Conservation (phyloP, 192 early-diverging fungal species). For the Coemansia sp. region DNA sequence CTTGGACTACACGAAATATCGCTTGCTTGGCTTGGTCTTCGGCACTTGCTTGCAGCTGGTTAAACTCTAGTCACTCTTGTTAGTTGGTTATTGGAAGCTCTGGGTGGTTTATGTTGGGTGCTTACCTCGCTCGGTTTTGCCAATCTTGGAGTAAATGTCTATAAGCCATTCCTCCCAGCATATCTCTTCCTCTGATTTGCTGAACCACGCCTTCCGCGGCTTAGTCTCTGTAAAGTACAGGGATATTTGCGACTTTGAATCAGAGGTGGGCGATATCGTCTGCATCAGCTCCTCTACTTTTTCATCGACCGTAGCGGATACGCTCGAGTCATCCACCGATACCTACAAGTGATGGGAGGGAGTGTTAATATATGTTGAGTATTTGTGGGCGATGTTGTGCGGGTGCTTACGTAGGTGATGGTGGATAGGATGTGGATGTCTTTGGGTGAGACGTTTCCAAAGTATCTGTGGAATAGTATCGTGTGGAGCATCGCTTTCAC, state of each 20-base stretch:
- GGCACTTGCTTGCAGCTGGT: constrained; percentile 22
- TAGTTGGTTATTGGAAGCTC: neutral
- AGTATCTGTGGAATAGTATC: constrained; percentile 42
- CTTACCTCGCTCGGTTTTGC: constrained; percentile 16
- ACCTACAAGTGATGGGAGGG: constrained; percentile 3
- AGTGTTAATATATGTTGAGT: neutral
- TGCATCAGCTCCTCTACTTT: constrained; percentile 45
- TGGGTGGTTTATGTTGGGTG: neutral
- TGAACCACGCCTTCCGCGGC: constrained; percentile 43
- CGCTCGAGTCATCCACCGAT: constrained; percentile 29
- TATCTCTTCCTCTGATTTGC: constrained; percentile 46
- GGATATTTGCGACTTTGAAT: constrained; percentile 35
- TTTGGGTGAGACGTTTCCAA: constrained; percentile 43
- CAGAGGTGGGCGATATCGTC: constrained; percentile 13
- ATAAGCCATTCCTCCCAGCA: constrained; percentile 53
- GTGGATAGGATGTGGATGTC: constrained; percentile 15
- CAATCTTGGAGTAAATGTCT: constrained; percentile 14
- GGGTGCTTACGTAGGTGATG: constrained; percentile 24
- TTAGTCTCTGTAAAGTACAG: constrained; percentile 47
- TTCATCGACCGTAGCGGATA: constrained; percentile 21
- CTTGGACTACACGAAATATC: constrained; percentile 32
- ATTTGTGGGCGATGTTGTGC: neutral
- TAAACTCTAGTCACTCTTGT: constrained; percentile 5
- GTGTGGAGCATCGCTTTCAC: constrained; percentile 42
- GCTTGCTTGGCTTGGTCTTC: constrained; percentile 31